phyloP scores from a whole-genome alignment of 2,329 filamentous ascomycete species.

The Exophiala lecanii-corni region DNA sequence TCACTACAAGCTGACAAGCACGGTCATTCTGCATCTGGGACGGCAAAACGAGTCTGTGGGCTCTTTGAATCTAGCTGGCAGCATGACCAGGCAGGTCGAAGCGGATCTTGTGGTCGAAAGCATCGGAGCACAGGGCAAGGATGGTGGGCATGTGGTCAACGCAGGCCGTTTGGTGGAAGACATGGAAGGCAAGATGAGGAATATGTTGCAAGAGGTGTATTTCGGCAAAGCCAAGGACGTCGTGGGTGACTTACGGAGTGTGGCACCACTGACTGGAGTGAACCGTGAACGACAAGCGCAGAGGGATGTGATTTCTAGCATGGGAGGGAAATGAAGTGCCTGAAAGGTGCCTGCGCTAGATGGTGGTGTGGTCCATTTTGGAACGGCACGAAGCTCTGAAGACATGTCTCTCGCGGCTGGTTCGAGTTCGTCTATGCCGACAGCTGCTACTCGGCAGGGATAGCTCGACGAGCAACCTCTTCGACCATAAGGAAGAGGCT shows the following conservation, averaged over 20 bases:
- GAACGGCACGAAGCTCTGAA: too few species aligned
- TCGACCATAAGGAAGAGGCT: too few species aligned
- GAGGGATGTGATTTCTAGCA: slow-evolving; percentile 25
- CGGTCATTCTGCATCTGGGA: slow-evolving; percentile 79
- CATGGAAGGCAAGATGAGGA: slow-evolving; percentile 99
- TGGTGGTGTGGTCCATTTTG: too few species aligned
- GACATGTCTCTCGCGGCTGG: too few species aligned
- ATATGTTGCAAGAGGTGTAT: slow-evolving; percentile 94
- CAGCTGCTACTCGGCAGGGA: too few species aligned
- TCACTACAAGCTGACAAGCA: slow-evolving; percentile 97
- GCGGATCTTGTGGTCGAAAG: slow-evolving; percentile 77
- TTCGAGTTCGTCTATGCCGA: too few species aligned
- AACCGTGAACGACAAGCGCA: slow-evolving; percentile 24
- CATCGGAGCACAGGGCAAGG: slow-evolving; percentile 45
- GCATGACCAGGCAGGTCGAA: slow-evolving; percentile 97
- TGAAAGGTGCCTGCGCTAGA: too few species aligned
- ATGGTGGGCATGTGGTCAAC: slow-evolving; percentile 92
- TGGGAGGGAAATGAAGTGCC: slow-evolving; percentile 25
- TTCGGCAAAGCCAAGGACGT: slow-evolving; percentile 99
- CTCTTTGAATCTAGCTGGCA: slow-evolving; percentile 86
- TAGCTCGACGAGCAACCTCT: too few species aligned
- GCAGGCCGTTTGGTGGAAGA: slow-evolving; percentile 93
- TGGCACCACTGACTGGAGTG: slow-evolving; percentile 24
- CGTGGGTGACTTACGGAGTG: slow-evolving; percentile 87
- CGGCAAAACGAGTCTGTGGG: slow-evolving; percentile 61